These are phyloP conservation scores for Tarenaya hassleriana DNA, from an alignment of 345 rosid species.

Conservation along the genomic window DNA sequence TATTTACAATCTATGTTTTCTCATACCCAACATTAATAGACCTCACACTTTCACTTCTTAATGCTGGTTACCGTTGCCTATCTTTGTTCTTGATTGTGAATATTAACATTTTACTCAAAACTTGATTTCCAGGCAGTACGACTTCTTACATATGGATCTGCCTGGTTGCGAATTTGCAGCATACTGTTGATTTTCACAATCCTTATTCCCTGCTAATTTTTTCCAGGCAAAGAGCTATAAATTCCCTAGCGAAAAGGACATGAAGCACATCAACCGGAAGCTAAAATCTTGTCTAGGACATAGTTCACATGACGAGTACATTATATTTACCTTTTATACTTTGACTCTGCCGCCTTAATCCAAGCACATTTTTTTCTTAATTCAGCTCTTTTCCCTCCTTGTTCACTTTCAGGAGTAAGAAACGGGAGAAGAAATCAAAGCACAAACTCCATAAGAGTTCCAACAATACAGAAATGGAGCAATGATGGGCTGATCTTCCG, in stretches of 20 bases:
- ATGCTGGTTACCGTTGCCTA: slow-evolving; percentile 12
- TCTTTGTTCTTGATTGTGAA: too few relatives aligned
- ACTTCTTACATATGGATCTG: too few relatives aligned
- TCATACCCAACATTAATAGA: neutral
- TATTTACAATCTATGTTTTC: slow-evolving; percentile 2
- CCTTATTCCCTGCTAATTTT: too few relatives aligned
- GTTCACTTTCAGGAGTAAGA: slow-evolving; percentile 41
- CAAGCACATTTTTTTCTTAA: neutral
- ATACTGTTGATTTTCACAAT: too few relatives aligned
- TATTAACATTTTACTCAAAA: too few relatives aligned
- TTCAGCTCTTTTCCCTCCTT: neutral
- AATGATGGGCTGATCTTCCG: slow-evolving; percentile 10
- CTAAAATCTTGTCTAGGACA: slow-evolving; percentile 91
- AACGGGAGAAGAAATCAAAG: slow-evolving; percentile 85
- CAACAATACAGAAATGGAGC: slow-evolving; percentile 30
- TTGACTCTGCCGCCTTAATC: slow-evolving; percentile 5
- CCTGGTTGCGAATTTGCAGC: too few relatives aligned
- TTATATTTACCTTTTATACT: slow-evolving; percentile 6
- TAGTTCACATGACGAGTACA: slow-evolving; percentile 72
- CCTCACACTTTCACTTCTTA: slow-evolving; percentile 1
- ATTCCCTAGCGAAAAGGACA: slow-evolving; percentile 86
- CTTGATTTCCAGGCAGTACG: too few relatives aligned
- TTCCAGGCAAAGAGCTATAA: slow-evolving; percentile 54
- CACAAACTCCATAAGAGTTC: slow-evolving; percentile 68
- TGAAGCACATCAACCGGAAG: slow-evolving; percentile 93